phyloP scores from a whole-genome alignment of 2,329 filamentous ascomycete species.

The Ophiosphaerella korrae region DNA sequence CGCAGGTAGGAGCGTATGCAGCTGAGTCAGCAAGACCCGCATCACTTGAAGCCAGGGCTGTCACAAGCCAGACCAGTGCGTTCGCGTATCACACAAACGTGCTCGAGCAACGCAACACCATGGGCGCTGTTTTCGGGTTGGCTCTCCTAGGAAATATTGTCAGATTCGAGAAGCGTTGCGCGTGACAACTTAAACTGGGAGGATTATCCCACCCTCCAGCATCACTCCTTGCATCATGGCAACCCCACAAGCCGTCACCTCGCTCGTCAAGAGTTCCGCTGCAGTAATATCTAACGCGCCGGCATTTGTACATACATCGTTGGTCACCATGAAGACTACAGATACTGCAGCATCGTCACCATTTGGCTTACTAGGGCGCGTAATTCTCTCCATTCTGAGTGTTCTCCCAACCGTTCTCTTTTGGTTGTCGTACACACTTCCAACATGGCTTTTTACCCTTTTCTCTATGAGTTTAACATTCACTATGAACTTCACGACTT shows the following conservation, averaged over 20 bases:
- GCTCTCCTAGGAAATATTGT: conserved; percentile 5
- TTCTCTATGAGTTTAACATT: conserved; percentile 94
- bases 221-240: conserved; percentile 29
- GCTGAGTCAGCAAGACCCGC: conserved; percentile 15
- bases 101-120: conserved; percentile 22
- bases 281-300: not conserved
- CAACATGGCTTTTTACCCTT: conserved; percentile 84
- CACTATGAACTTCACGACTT: conserved; percentile 96
- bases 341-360: conserved; percentile 35
- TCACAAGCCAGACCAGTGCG: conserved; percentile 23
- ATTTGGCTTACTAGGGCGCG: conserved; percentile 54
- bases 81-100: conserved; percentile 22
- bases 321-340: conserved; percentile 25
- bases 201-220: not conserved
- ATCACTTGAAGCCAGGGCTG: conserved; percentile 6
- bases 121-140: conserved; percentile 16
- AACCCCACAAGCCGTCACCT: conserved; percentile 22
- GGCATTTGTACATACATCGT: conserved; percentile 24
- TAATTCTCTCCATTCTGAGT: conserved; percentile 56
- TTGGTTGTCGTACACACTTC: conserved; percentile 84
- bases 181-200: conserved; percentile 10
- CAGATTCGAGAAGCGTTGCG: conserved; percentile 3
- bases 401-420: conserved; percentile 68
- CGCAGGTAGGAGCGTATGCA: conserved; percentile 1
- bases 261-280: conserved; percentile 22